These are phyloP conservation scores for Colletotrichum sp. DNA, from an alignment of 2,329 filamentous ascomycete genomes.

Conservation along the genomic window DNA sequence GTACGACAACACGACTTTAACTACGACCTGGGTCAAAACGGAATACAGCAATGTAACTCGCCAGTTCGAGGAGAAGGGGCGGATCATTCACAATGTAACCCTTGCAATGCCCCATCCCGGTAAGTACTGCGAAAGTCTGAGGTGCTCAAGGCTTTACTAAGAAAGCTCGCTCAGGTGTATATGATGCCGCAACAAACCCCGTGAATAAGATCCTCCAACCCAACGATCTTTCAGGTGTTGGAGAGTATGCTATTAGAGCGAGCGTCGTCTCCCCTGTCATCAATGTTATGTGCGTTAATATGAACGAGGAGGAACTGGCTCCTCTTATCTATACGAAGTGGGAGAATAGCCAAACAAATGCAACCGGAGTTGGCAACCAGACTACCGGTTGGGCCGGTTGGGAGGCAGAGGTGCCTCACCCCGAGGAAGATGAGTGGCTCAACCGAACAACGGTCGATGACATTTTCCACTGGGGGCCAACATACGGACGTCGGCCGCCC, in stretches of 20 bases:
- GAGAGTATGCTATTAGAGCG: constrained; percentile 71
- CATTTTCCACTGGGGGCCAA: constrained; percentile 70
- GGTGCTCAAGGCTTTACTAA: not conserved
- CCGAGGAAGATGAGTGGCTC: constrained; percentile 42
- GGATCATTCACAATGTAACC: constrained; percentile 77
- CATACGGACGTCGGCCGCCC: constrained; percentile 55
- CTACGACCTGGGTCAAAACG: constrained; percentile 70
- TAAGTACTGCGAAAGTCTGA: not conserved
- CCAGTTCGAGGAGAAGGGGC: constrained; percentile 51
- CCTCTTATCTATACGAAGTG: constrained; percentile 71
- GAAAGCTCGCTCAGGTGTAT: constrained; percentile 51
- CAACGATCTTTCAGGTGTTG: constrained; percentile 65
- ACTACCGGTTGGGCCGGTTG: constrained; percentile 40
- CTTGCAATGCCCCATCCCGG: constrained; percentile 78
- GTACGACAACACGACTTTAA: constrained; percentile 75
- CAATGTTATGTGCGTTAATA: constrained; percentile 76
- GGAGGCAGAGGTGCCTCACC: constrained; percentile 40
- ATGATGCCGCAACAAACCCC: constrained; percentile 64
- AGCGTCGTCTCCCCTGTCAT: constrained; percentile 73
- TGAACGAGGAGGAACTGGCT: constrained; percentile 61
- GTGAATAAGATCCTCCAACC: constrained; percentile 75
- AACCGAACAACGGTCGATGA: constrained; percentile 70
- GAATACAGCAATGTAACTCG: constrained; percentile 56
- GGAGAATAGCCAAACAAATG: constrained; percentile 45
- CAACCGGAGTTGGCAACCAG: constrained; percentile 36